These are phyloP conservation scores for Arthrobotrys conoides DNA, from an alignment of 2,329 filamentous ascomycete species.

Conservation along the genomic window DNA sequence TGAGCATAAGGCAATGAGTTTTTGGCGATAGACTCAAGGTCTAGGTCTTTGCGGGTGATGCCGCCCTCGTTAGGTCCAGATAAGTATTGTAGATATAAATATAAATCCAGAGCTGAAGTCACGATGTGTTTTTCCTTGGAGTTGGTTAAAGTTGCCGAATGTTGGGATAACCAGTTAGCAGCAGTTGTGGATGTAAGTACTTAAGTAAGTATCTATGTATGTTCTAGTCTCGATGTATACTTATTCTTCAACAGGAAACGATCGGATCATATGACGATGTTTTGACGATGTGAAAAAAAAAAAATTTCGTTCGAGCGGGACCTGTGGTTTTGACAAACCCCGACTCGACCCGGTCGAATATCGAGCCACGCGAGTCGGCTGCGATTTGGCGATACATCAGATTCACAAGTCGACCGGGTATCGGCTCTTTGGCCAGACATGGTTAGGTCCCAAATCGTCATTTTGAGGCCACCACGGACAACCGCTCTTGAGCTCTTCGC, in stretches of 20 bases:
- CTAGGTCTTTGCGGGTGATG: background rate
- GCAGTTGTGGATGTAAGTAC: background rate
- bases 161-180: background rate
- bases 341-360: constrained; percentile 13
- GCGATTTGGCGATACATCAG: constrained; percentile 36
- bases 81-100: background rate
- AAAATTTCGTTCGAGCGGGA: constrained; percentile 10
- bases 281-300: constrained; percentile 17
- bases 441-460: constrained; percentile 42
- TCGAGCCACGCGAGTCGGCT: constrained; percentile 56
- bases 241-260: constrained; percentile 18
- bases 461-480: constrained; percentile 37
- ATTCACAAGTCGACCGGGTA: constrained; percentile 25
- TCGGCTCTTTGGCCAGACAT: constrained; percentile 30
- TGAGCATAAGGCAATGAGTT: constrained; percentile 1
- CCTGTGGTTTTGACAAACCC: constrained; percentile 7
- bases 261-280: constrained; percentile 36
- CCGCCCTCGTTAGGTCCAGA: background rate
- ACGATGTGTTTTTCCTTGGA: background rate
- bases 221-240: background rate
- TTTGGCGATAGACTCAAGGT: background rate
- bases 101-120: background rate
- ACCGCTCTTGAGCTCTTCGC: constrained; percentile 22
- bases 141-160: constrained; percentile 18
- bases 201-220: too few species aligned